Evolutionary conservation across 78 protist species (phyloP), one percentile per base, ranked within the genome.

Genomic region (Dictyostelium capitatum): DNA sequence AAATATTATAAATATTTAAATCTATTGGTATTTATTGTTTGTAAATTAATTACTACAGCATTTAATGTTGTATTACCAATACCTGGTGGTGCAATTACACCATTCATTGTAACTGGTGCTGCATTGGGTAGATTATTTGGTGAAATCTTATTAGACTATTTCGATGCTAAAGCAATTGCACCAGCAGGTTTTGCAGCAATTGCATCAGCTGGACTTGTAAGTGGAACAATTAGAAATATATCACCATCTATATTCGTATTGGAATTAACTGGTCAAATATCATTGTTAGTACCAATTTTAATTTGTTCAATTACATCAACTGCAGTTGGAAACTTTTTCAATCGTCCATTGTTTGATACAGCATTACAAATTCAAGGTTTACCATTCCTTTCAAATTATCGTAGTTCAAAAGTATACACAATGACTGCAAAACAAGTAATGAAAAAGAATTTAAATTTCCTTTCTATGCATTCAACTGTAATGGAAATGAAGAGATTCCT

Each of bases 241-340:
- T 96, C 97, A n/a, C 79, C 97, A 1, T 47, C 94, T 15, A 94
- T 95, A 43, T 91, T 97, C 56, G 91, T 97, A 20, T 83, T 97
- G 41, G 98, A 97, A 85, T 80, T 97, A 10, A 97, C 98, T 9
- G 98, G 98, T 41, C 97, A 97, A 62, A 41, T 95, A 20, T 64
- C 69, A 23, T 47, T 89, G 47, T 41, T 96, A 23, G 83, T 96
- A 6, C 98, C 98, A 3, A 95, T 95, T 23, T 51, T 97, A n/a
- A 59, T 95, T 2, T 95, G 97, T 47, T 93, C 95, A 48, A 79
- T 96, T n/a, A 54, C 91, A 2, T 89, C 97, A 4, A 41, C 77
- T 25, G 83, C 83, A 4, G 87, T 80, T 47, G 98, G 96, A 14
- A 94, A 96, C 80, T 28, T 85, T 48, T 80, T 96, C 69, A 93